Conservation (phyloP, 495 filamentous ascomycete species). For the Pseudevernia furfuracea region DNA sequence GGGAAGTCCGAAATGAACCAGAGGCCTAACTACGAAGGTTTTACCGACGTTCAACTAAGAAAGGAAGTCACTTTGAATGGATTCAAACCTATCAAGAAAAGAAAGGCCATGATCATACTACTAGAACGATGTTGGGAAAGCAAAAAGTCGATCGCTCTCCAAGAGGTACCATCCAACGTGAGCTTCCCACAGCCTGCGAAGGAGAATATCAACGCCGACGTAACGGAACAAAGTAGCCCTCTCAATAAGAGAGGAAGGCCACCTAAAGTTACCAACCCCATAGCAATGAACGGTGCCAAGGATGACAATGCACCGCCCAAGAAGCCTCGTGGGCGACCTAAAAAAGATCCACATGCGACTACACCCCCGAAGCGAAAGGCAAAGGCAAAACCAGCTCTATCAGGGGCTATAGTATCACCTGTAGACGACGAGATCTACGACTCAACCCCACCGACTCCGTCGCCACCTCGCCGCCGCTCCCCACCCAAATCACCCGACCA, state of each 20-base stretch:
- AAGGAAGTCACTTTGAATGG: conserved; percentile 57
- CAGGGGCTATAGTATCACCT: conserved; percentile 19
- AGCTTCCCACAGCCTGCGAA: conserved; percentile 8
- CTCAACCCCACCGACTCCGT: conserved; percentile 16
- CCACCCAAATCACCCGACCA: conserved; percentile 6
- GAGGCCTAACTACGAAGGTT: conserved; percentile 57
- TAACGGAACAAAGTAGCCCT: conserved; percentile 30
- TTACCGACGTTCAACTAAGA: conserved; percentile 55
- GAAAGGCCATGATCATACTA: conserved; percentile 62
- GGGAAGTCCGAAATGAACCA: conserved; percentile 17
- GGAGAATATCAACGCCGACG: conserved; percentile 9
- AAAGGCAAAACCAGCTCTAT: conserved; percentile 12
- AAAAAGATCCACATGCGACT: conserved; percentile 28
- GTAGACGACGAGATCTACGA: conserved; percentile 24
- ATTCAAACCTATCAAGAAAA: conserved; percentile 66
- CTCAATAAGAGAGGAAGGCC: conserved; percentile 21
- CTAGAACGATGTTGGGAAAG: conserved; percentile 67
- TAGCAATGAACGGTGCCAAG: not conserved
- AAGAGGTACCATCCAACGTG: conserved; percentile 16
- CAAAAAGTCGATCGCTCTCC: conserved; percentile 28
- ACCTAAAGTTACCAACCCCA: conserved; percentile 7
- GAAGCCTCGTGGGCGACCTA: conserved; percentile 40
- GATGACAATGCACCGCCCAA: conserved; percentile 9
- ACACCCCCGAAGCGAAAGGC: conserved; percentile 12
- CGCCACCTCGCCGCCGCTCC: conserved; percentile 1